These are phyloP conservation scores for Phytophthora nicotianae DNA, from an alignment of 352 stramenopile species.

Conservation along the genomic window DNA sequence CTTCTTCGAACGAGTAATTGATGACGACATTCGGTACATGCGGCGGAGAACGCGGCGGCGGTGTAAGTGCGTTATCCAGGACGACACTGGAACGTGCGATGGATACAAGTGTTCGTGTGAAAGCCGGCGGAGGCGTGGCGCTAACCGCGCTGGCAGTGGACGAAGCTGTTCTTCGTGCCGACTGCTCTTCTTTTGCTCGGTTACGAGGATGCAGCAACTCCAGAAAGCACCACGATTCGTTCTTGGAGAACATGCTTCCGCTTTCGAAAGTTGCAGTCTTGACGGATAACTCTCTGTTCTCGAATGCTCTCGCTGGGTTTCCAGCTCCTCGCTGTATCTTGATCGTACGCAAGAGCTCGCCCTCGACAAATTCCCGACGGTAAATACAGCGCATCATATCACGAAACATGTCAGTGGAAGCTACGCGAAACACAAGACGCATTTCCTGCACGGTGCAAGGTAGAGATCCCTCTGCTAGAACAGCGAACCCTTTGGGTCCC, in stretches of 20 bases:
- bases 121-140: slow-evolving; percentile 15
- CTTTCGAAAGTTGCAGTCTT: slow-evolving; percentile 49
- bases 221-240: slow-evolving; percentile 51
- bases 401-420: slow-evolving; percentile 33
- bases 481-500: slow-evolving; percentile 36
- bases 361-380: slow-evolving; percentile 38
- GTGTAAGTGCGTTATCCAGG: slow-evolving; percentile 6
- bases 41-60: slow-evolving; percentile 11
- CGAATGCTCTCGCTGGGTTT: slow-evolving; percentile 24
- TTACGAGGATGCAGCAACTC: slow-evolving; percentile 42
- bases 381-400: slow-evolving; percentile 48
- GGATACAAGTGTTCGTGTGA: slow-evolving; percentile 44
- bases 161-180: slow-evolving; percentile 21
- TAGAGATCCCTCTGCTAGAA: slow-evolving; percentile 39
- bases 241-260: slow-evolving; percentile 38
- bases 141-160: slow-evolving; percentile 20
- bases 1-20: slow-evolving; percentile 54
- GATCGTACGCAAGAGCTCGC: slow-evolving; percentile 43
- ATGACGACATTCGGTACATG: slow-evolving; percentile 49
- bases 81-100: slow-evolving; percentile 27
- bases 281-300: slow-evolving; percentile 34
- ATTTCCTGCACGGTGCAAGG: slow-evolving; percentile 48
- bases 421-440: slow-evolving; percentile 40
- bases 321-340: slow-evolving; percentile 19
- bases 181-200: slow-evolving; percentile 33